Percentiles rank a stretch among this genome's conserved stretches.
These are phyloP conservation scores for Fragilariopsis cylindrus DNA, from an alignment of 108 stramenopile genomes.

Conservation along the genomic window DNA sequence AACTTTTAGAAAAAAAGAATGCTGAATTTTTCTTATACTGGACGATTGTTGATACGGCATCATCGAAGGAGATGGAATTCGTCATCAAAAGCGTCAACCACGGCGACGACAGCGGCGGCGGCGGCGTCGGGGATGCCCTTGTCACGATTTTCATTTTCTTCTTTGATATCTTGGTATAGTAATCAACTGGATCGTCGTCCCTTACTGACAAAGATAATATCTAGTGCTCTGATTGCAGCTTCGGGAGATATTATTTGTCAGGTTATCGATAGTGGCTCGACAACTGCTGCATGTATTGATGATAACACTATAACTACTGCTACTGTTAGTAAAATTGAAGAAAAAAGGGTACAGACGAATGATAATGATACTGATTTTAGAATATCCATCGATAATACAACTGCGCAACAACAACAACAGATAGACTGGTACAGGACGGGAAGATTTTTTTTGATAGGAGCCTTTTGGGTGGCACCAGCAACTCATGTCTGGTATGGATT, in stretches of 20 bases:
- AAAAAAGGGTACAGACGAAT: background rate
- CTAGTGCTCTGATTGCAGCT: conserved; percentile 70
- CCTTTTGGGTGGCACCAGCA: conserved; percentile 78
- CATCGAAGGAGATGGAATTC: too few relatives aligned
- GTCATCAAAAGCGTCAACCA: too few relatives aligned
- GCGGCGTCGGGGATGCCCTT: too few relatives aligned
- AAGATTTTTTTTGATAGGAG: conserved; percentile 66
- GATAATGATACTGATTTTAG: background rate
- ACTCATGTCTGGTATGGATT: conserved; percentile 76
- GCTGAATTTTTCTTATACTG: too few relatives aligned
- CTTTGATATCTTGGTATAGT: conserved; percentile 50
- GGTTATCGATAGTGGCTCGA: conserved; percentile 11
- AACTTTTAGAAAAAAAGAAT: too few relatives aligned
- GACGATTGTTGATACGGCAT: too few relatives aligned
- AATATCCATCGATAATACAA: background rate
- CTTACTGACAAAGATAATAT: conserved; percentile 71
- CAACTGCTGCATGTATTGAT: background rate
- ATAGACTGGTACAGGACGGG: conserved; percentile 55
- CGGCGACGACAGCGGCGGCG: too few relatives aligned
- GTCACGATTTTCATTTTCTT: too few relatives aligned
- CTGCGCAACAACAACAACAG: too few relatives aligned
- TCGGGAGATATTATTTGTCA: conserved; percentile 77
- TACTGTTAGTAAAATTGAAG: background rate
- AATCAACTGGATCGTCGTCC: conserved; percentile 68
- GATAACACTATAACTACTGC: background rate